A percentile compares a stretch with the other conserved stretches of the same genome.
phyloP scores from a whole-genome alignment of 78 protist species.

The Dictyostelium brefeldianum region DNA sequence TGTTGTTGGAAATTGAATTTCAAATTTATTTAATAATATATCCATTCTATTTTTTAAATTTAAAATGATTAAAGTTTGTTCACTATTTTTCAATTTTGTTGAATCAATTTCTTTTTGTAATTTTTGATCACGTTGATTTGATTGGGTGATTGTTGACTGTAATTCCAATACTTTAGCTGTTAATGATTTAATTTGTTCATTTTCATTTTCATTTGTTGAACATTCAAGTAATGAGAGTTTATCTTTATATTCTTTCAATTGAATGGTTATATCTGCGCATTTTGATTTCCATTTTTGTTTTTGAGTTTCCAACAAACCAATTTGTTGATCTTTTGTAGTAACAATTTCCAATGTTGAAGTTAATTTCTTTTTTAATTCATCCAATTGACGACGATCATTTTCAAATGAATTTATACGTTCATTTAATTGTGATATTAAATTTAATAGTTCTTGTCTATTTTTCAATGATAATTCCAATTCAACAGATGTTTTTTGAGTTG shows the following conservation, averaged over 20 bases:
- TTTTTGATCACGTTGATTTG: background rate
- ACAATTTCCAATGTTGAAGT: background rate
- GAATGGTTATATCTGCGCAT: background rate
- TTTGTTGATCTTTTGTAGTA: background rate
- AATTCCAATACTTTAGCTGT: background rate
- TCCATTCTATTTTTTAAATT: slow-evolving; percentile 39
- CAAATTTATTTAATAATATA: slow-evolving; percentile 9
- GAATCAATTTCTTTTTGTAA: background rate
- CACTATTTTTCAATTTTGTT: background rate
- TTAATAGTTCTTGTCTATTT: background rate
- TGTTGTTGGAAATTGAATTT: slow-evolving; percentile 53
- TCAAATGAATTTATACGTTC: background rate
- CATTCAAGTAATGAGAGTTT: background rate
- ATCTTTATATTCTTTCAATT: background rate
- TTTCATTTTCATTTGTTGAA: background rate
- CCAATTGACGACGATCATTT: background rate
- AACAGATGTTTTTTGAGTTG: background rate
- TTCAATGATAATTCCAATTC: background rate
- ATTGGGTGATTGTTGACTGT: background rate
- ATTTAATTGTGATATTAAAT: background rate
- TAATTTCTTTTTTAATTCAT: background rate
- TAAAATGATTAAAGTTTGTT: background rate
- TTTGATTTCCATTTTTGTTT: slow-evolving; percentile 57
- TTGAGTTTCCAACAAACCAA: slow-evolving; percentile 19
- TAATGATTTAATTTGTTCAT: background rate